These are phyloP conservation scores for Pseudogymnoascus sp. DNA, from an alignment of 2,329 filamentous ascomycete genomes.

Conservation along the genomic window DNA sequence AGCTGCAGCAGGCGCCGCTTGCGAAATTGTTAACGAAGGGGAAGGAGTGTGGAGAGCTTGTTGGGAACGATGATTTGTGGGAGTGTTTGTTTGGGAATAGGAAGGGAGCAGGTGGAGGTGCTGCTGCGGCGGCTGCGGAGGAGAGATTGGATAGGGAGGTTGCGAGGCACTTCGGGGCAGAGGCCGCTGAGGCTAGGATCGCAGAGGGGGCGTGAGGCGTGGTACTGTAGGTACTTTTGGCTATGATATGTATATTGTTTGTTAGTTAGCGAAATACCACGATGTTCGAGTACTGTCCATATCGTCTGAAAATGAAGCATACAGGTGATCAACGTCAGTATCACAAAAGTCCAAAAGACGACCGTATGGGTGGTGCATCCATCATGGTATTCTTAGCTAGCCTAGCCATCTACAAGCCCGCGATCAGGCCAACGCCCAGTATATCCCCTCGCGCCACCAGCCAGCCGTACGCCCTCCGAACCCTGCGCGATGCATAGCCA, in stretches of 20 bases:
- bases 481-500: not conserved
- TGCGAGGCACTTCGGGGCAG: constrained; percentile 38
- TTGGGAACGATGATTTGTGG: constrained; percentile 76
- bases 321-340: not conserved
- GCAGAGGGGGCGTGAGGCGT: not conserved
- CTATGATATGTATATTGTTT: not conserved
- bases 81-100: constrained; percentile 70
- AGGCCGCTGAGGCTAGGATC: constrained; percentile 44
- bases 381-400: constrained; percentile 11
- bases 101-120: not conserved
- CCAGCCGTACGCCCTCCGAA: constrained; percentile 7
- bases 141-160: constrained; percentile 21
- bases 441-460: constrained; percentile 5
- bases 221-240: not conserved
- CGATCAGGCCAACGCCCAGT: constrained; percentile 5
- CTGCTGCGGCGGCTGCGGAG: not conserved
- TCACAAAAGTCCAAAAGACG: constrained; percentile 1
- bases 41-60: constrained; percentile 68
- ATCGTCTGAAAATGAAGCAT: not conserved
- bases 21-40: constrained; percentile 64
- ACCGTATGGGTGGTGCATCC: constrained; percentile 6
- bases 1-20: constrained; percentile 68
- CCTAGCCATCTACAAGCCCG: constrained; percentile 9
- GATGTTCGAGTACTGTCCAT: not conserved
- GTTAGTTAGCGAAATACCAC: not conserved